These are phyloP conservation scores for Monosporascus ibericus DNA, from an alignment of 2,329 filamentous ascomycete genomes.

Conservation along the genomic window DNA sequence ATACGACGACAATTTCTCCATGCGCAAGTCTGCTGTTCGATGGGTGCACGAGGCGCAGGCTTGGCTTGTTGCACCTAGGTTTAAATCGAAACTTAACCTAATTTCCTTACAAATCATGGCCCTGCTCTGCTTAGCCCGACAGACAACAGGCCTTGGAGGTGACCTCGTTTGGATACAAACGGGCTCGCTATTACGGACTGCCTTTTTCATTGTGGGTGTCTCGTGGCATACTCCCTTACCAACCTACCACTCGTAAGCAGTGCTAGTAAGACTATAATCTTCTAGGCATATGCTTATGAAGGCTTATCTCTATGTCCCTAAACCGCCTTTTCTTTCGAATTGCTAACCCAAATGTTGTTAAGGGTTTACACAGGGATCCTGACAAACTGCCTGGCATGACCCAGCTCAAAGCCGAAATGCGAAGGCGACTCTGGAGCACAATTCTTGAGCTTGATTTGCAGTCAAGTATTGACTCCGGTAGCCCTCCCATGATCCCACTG, in stretches of 20 bases:
- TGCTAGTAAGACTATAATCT: neutral
- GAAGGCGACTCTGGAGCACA: conserved; percentile 50
- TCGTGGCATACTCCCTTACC: neutral
- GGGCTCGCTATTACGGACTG: conserved; percentile 45
- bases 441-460: conserved; percentile 50
- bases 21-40: conserved; percentile 36
- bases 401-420: conserved; percentile 43
- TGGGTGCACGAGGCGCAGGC: conserved; percentile 49
- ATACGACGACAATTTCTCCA: conserved; percentile 37
- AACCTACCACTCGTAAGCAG: neutral
- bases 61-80: conserved; percentile 41
- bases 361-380: conserved; percentile 52
- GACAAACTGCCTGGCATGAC: conserved; percentile 41
- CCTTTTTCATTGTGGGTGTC: conserved; percentile 39
- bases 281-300: neutral
- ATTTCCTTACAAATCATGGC: conserved; percentile 45
- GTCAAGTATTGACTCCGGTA: conserved; percentile 43
- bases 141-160: conserved; percentile 38
- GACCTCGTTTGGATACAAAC: conserved; percentile 48
- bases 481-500: conserved; percentile 39
- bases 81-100: conserved; percentile 44
- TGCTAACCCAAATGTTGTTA: neutral
- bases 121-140: conserved; percentile 43
- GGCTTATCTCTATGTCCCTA: too few species aligned
- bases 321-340: too few species aligned